Evolutionary conservation across 2,329 filamentous ascomycete genomes (phyloP), one percentile per base, ranked within the genome.

Genomic region (Talaromyces pinophilus): DNA sequence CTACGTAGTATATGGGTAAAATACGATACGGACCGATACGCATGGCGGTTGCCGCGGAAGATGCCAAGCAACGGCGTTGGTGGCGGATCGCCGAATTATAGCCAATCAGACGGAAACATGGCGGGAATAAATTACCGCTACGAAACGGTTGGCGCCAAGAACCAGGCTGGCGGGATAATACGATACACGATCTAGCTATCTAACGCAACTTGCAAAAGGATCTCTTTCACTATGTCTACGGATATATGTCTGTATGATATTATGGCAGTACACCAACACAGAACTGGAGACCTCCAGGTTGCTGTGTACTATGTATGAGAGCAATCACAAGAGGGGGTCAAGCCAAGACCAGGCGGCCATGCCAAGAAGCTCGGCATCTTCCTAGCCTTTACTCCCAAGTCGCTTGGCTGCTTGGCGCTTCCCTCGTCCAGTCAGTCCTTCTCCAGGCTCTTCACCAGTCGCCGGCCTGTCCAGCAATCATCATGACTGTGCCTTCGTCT

Each of bases 281-380:
- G n/a, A n/a, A 38, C 35, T 15, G 11, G 33, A 35, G 15, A 38
- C 11, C 35, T 5, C 35, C 25, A 25, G 25, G 25, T 25, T 25
- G 4, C 11, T 13, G 35, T 15, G 3, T 38, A 4, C 35, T 38
- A 11, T 4, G 11, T 38, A 38, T 38, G 15, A 38, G 8, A 13
- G 5, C 35, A 17, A n/a, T 42, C 33, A 42, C 5, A 28, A 10
- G 48, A 25, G 25, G 25, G 25, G 25, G 25, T 25, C 25, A 22
- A 2, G 54, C 57, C 57, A 60, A 60, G 55, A 13, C 22, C 11
- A 46, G 22, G 57, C 38, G 42, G 38, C 40, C 60, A 30, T 50
- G 62, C 62, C 62, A 64, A 64, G 62, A 64, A 11, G 38, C 62
- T 64, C 38, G 62, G 62, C 62, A 64, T 46, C 28, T 28, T 30